Evolutionary conservation across 768 basidiomycete species (phyloP).

Genomic region (Pleurotus djamor): DNA sequence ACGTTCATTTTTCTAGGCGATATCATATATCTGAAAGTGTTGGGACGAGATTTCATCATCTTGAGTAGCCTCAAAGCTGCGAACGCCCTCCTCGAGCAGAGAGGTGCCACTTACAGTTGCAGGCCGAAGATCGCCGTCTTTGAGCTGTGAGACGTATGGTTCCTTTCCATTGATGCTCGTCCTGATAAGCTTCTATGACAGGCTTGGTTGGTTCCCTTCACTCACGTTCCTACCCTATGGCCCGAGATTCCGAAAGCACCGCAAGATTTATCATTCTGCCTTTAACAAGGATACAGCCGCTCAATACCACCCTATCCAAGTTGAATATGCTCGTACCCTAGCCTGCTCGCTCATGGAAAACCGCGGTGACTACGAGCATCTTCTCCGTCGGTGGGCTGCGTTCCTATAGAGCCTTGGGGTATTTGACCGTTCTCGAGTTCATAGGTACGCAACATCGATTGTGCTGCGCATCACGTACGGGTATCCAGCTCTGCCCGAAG

Average conservation of each 20-base stretch:
- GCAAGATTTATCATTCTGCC: background rate
- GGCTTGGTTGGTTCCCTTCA: conserved; percentile 13
- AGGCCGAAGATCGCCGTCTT: conserved; percentile 37
- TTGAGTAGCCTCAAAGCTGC: conserved; percentile 8
- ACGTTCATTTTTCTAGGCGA: conserved; percentile 4
- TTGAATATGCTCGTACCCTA: background rate
- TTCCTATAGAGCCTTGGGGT: background rate
- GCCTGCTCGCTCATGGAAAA: background rate
- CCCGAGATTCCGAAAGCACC: conserved; percentile 5
- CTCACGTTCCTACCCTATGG: conserved; percentile 5
- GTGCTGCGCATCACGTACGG: conserved; percentile 16
- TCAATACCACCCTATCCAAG: background rate
- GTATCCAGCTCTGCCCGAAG: conserved; percentile 10
- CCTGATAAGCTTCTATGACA: background rate
- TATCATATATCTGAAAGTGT: conserved; percentile 2
- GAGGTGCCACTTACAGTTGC: conserved; percentile 20
- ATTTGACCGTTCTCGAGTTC: background rate
- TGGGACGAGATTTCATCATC: conserved; percentile 9
- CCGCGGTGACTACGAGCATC: background rate
- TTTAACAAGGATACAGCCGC: background rate
- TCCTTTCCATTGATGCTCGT: background rate
- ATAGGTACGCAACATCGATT: conserved; percentile 14
- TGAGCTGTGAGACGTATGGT: conserved; percentile 35
- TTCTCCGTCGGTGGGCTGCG: background rate
- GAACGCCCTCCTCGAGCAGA: conserved; percentile 13